Evolutionary conservation across 108 stramenopile species (phyloP).

Genomic region (Cyclotella distinguenda): DNA sequence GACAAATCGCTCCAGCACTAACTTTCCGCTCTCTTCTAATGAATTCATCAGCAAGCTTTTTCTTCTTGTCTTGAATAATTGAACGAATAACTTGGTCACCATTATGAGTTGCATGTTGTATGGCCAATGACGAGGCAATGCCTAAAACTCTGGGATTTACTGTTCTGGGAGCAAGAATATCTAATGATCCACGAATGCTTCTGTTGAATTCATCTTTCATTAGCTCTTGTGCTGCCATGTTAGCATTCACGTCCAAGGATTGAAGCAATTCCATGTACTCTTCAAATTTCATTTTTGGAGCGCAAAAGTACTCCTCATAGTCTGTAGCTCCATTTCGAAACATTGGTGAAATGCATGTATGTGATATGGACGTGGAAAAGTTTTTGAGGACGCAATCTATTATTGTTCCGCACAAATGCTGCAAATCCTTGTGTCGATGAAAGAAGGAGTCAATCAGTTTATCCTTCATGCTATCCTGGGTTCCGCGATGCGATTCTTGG

Average conservation of each 20-base stretch:
- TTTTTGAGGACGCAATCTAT: slow-evolving; percentile 55
- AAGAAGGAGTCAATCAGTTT: slow-evolving; percentile 78
- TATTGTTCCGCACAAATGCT: slow-evolving; percentile 64
- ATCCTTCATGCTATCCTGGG: slow-evolving; percentile 30
- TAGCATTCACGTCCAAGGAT: slow-evolving; percentile 11
- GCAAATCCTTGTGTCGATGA: slow-evolving; percentile 73
- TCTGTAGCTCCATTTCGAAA: slow-evolving; percentile 18
- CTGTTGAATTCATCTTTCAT: slow-evolving; percentile 24
- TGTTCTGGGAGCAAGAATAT: slow-evolving; percentile 25
- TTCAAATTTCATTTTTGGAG: slow-evolving; percentile 20
- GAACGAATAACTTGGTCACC: slow-evolving; percentile 27
- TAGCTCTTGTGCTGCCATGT: slow-evolving; percentile 3
- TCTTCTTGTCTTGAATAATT: slow-evolving; percentile 26
- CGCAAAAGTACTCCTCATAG: slow-evolving; percentile 23
- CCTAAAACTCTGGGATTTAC: slow-evolving; percentile 29
- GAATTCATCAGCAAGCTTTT: slow-evolving; percentile 34
- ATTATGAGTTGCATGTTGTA: slow-evolving; percentile 25
- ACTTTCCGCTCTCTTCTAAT: slow-evolving; percentile 31
- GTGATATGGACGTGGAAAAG: slow-evolving; percentile 5
- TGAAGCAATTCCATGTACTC: slow-evolving; percentile 30
- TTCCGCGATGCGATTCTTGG: not conserved
- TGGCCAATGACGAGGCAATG: slow-evolving; percentile 39
- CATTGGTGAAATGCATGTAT: slow-evolving; percentile 16
- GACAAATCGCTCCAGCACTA: slow-evolving; percentile 29
- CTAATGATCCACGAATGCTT: slow-evolving; percentile 21